Percentiles rank a stretch among this genome's conserved stretches.
Evolutionary conservation across 2,329 filamentous ascomycete species (phyloP).

Genomic region (Gliomastix tumulicola): DNA sequence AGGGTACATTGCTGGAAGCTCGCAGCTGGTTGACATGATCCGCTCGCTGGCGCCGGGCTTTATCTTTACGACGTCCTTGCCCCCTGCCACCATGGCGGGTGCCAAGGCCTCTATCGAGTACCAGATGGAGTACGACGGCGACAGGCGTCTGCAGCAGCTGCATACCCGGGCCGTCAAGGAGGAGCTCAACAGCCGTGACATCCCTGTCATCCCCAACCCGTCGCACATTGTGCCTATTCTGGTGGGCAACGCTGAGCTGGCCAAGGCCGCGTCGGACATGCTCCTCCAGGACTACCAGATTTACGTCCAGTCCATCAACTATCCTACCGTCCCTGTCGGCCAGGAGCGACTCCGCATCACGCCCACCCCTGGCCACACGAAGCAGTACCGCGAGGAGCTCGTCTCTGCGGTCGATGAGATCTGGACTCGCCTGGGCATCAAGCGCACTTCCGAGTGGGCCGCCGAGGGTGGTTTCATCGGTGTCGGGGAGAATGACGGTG

Average conservation of each 20-base stretch:
- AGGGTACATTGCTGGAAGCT: constrained; percentile 90
- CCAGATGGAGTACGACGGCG: constrained; percentile 76
- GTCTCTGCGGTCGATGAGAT: constrained; percentile 79
- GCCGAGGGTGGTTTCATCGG: constrained; percentile 89
- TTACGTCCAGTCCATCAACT: constrained; percentile 98
- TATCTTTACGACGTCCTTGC: constrained; percentile 97
- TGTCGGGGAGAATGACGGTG: constrained; percentile 63
- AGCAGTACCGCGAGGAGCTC: constrained; percentile 78
- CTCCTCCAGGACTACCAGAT: constrained; percentile 85
- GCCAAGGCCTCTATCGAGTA: constrained; percentile 90
- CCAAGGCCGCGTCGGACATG: constrained; percentile 87
- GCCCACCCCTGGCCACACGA: constrained; percentile 85
- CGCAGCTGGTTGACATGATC: constrained; percentile 83
- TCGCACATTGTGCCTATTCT: constrained; percentile 93
- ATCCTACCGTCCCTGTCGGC: constrained; percentile 95
- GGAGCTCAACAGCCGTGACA: constrained; percentile 68
- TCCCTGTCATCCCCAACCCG: constrained; percentile 96
- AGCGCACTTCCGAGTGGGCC: constrained; percentile 89
- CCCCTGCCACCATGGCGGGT: constrained; percentile 94
- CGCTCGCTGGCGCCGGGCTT: constrained; percentile 94
- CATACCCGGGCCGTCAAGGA: constrained; percentile 95
- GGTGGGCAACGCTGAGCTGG: constrained; percentile 88
- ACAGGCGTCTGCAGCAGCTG: constrained; percentile 87
- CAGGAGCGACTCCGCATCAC: constrained; percentile 95
- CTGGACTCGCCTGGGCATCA: constrained; percentile 83